These are phyloP conservation scores for Colletotrichum falcatum DNA, from an alignment of 2,329 filamentous ascomycete genomes.

Conservation along the genomic window DNA sequence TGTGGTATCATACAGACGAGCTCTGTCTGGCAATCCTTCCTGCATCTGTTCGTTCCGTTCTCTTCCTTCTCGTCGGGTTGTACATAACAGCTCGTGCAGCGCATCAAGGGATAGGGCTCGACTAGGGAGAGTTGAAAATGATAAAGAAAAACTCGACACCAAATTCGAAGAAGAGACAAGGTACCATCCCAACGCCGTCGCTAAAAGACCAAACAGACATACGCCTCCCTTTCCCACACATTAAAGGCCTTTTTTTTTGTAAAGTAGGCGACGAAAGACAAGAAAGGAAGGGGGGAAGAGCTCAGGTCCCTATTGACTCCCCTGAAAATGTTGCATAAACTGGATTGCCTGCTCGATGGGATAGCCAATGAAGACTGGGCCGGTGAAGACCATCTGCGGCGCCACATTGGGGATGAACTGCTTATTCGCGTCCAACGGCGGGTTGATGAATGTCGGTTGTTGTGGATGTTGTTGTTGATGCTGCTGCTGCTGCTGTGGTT, in stretches of 20 bases:
- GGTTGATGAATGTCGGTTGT: conserved; percentile 67
- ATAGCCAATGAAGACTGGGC: conserved; percentile 94
- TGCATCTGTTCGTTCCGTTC: conserved; percentile 19
- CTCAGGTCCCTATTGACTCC: conserved; percentile 42
- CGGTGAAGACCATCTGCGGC: conserved; percentile 88
- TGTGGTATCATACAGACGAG: conserved; percentile 33
- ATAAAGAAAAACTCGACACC: background rate
- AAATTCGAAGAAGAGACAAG: background rate
- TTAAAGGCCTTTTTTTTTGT: background rate
- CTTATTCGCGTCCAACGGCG: conserved; percentile 50
- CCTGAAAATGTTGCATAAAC: conserved; percentile 74
- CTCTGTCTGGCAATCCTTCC: conserved; percentile 33
- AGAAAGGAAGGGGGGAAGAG: background rate
- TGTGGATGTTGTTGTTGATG: conserved; percentile 58
- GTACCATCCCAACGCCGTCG: conserved; percentile 35
- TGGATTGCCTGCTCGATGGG: conserved; percentile 83
- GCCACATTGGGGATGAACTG: conserved; percentile 43
- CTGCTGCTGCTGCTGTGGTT: conserved; percentile 62
- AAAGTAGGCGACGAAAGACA: conserved; percentile 26
- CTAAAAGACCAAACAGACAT: conserved; percentile 3
- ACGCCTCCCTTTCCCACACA: conserved; percentile 10
- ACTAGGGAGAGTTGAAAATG: background rate
- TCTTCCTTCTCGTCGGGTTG: conserved; percentile 19
- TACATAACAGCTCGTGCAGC: conserved; percentile 22
- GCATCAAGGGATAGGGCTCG: background rate